phyloP scores from a whole-genome alignment of 805 yeast species.

The Myxozyma melibiosi region DNA sequence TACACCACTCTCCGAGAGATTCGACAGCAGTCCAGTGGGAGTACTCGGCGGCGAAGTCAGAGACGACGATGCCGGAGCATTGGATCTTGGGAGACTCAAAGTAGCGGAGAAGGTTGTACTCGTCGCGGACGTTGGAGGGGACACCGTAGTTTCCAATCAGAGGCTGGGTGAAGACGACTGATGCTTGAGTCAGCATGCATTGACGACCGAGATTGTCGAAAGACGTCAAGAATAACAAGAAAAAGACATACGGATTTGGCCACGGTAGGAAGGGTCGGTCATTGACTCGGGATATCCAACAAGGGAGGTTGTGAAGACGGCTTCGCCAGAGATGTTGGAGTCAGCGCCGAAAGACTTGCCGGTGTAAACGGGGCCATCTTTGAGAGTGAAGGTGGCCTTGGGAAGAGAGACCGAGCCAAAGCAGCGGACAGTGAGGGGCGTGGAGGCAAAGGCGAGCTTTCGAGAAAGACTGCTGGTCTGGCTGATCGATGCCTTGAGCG shows the following conservation, averaged over 20 bases:
- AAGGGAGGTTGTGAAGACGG: slow-evolving; percentile 99
- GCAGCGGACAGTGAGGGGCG: slow-evolving; percentile 9
- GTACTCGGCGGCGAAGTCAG: slow-evolving; percentile 91
- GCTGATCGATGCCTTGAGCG: background rate
- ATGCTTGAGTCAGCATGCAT: no score
- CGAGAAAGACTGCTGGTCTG: background rate
- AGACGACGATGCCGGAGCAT: slow-evolving; percentile 94
- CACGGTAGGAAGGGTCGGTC: slow-evolving; percentile 97
- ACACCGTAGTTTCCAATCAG: slow-evolving; percentile 98
- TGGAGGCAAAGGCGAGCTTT: background rate
- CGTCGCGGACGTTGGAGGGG: slow-evolving; percentile 83
- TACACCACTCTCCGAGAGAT: slow-evolving; percentile 92
- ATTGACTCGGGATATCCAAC: slow-evolving; percentile 98
- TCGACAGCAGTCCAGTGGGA: slow-evolving; percentile 99
- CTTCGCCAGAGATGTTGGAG: slow-evolving; percentile 87
- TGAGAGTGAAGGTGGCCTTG: slow-evolving; percentile 20
- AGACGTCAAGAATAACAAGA: slow-evolving; percentile 22
- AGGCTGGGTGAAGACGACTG: slow-evolving; percentile 89
- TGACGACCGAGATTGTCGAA: background rate
- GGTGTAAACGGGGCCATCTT: slow-evolving; percentile 52
- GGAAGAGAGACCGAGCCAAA: slow-evolving; percentile 10
- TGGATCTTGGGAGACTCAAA: slow-evolving; percentile 91
- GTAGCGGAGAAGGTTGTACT: slow-evolving; percentile 81
- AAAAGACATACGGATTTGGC: slow-evolving; percentile 62
- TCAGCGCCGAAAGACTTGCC: slow-evolving; percentile 98